Evolutionary conservation across 768 basidiomycete genomes (phyloP).

Genomic region (Mycena albidolilacea): DNA sequence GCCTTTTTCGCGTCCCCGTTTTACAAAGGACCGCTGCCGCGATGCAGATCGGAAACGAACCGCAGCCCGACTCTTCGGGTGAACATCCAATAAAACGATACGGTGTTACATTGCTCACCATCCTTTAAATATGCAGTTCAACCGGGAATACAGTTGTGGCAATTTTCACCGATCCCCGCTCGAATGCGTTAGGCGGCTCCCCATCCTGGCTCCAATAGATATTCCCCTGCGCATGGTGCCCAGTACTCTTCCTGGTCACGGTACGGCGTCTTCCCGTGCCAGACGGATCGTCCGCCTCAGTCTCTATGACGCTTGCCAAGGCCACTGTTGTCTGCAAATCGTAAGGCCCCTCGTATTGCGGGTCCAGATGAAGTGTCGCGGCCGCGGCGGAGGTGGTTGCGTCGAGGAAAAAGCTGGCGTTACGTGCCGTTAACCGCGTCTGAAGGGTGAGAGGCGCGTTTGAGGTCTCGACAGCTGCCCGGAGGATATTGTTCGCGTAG

Average conservation of each 20-base stretch:
- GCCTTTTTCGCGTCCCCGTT: too few species aligned
- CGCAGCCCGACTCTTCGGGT: too few species aligned
- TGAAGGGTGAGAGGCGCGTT: conserved; percentile 6
- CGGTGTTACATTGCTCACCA: too few species aligned
- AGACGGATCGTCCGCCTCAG: not conserved
- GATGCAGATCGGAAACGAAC: too few species aligned
- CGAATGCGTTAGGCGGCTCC: not conserved
- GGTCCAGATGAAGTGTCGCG: not conserved
- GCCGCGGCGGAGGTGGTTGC: conserved; percentile 22
- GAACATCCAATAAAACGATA: too few species aligned
- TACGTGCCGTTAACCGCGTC: not conserved
- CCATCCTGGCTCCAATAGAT: conserved; percentile 24
- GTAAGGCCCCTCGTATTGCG: conserved; percentile 28
- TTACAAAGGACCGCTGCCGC: too few species aligned
- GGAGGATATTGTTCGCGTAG: conserved; percentile 6
- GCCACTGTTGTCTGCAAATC: conserved; percentile 26
- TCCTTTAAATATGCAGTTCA: not conserved
- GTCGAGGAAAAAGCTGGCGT: conserved; percentile 24
- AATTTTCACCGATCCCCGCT: conserved; percentile 19
- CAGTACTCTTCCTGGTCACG: not conserved
- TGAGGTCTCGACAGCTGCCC: conserved; percentile 11
- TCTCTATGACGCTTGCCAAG: not conserved
- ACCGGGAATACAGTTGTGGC: conserved; percentile 13
- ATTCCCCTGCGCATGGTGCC: conserved; percentile 9
- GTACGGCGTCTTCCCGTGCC: conserved; percentile 15